Conservation (phyloP, 1,284 basidiomycete genomes). For the Coniferiporia sulphurascens region DNA sequence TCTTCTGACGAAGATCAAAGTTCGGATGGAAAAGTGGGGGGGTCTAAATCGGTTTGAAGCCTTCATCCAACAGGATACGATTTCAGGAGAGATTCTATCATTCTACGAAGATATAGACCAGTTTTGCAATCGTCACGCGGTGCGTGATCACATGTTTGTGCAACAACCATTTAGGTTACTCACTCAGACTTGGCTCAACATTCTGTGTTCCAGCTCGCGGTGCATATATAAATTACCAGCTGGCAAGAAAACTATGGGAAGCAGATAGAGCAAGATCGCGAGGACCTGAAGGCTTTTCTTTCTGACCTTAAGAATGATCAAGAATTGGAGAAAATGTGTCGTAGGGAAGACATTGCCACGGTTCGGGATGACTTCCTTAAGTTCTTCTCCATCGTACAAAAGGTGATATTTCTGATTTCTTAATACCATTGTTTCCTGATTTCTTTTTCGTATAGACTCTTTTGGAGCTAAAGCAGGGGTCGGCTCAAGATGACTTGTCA, state of each 20-base stretch:
- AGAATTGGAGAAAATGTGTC: background rate
- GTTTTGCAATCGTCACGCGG: too few relatives aligned
- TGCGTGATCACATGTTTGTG: too few relatives aligned
- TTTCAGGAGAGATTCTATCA: too few relatives aligned
- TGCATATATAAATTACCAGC: too few relatives aligned
- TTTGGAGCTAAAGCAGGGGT: background rate
- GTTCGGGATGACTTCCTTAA: background rate
- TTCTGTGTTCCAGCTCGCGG: too few relatives aligned
- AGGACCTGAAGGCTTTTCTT: conserved; percentile 33
- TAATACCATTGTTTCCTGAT: background rate
- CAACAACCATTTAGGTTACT: too few relatives aligned
- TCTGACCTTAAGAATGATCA: background rate
- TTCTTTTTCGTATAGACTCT: background rate
- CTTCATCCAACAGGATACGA: too few relatives aligned
- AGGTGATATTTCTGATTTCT: conserved; percentile 19
- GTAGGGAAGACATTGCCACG: background rate
- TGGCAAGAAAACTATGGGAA: conserved; percentile 27
- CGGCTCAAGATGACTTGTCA: background rate
- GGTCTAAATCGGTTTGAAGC: too few relatives aligned
- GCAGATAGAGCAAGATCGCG: conserved; percentile 34
- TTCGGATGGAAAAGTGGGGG: too few relatives aligned
- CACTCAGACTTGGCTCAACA: too few relatives aligned
- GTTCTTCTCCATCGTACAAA: conserved; percentile 35
- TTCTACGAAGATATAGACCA: too few relatives aligned
- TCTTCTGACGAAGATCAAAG: too few relatives aligned